phyloP scores from a whole-genome alignment of 768 basidiomycete genomes.

The Daedaleopsis sinensis region DNA sequence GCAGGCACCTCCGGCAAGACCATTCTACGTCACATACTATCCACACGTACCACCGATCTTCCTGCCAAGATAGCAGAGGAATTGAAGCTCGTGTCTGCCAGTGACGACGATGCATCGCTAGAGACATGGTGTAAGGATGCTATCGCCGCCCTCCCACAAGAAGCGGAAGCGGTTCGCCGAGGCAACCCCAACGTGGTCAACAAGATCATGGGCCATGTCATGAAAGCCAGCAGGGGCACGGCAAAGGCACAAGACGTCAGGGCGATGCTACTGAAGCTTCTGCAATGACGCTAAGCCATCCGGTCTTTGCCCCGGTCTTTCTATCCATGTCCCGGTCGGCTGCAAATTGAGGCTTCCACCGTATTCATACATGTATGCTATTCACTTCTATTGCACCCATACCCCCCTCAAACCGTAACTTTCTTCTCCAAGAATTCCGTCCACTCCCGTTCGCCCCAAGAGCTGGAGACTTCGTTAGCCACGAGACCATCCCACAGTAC shows the following conservation, averaged over 20 bases:
- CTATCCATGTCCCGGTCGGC: not conserved
- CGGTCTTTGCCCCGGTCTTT: not conserved
- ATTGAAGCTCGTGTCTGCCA: constrained; percentile 49
- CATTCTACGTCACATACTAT: constrained; percentile 73
- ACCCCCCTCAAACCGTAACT: constrained; percentile 34
- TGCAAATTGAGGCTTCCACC: not conserved
- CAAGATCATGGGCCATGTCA: constrained; percentile 82
- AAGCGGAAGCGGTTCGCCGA: constrained; percentile 61
- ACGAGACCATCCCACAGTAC: constrained; percentile 76
- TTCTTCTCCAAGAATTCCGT: constrained; percentile 67
- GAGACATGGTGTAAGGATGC: constrained; percentile 61
- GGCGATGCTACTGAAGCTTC: constrained; percentile 50
- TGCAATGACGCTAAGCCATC: constrained; percentile 26
- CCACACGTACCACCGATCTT: constrained; percentile 39
- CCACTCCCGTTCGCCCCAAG: constrained; percentile 87
- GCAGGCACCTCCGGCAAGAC: constrained; percentile 79
- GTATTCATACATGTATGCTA: constrained; percentile 12
- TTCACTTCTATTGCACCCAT: constrained; percentile 5
- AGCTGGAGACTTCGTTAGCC: constrained; percentile 73
- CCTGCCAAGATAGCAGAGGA: constrained; percentile 50
- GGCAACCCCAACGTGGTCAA: constrained; percentile 82
- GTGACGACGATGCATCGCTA: constrained; percentile 42
- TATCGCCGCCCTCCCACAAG: constrained; percentile 65
- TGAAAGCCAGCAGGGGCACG: constrained; percentile 78
- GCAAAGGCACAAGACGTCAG: constrained; percentile 71